phyloP scores from a whole-genome alignment of 1,284 basidiomycete genomes.

The Coriolopsis trogii region DNA sequence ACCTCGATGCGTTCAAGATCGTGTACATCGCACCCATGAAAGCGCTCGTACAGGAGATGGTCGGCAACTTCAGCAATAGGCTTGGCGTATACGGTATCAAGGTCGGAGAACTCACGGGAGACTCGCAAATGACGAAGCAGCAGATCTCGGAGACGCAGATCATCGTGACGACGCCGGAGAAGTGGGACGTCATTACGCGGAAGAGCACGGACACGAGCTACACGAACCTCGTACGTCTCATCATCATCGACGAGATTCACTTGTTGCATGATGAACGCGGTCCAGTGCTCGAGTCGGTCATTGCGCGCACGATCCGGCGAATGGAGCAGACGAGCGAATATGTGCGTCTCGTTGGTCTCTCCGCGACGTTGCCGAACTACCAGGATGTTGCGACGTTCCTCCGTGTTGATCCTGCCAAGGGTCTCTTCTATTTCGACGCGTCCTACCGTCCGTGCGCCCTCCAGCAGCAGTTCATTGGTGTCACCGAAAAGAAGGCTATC shows the following conservation, averaged over 20 bases:
- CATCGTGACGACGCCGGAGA: slow-evolving; percentile 99
- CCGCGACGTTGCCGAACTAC: slow-evolving; percentile 97
- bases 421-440: slow-evolving; percentile 97
- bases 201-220: slow-evolving; percentile 98
- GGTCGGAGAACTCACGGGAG: slow-evolving; percentile 96
- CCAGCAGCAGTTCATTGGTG: slow-evolving; percentile 96
- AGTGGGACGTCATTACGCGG: slow-evolving; percentile 99
- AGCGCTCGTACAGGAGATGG: slow-evolving; percentile 96
- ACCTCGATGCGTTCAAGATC: slow-evolving; percentile 93
- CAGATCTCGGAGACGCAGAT: slow-evolving; percentile 98
- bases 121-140: slow-evolving; percentile 97
- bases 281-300: slow-evolving; percentile 92
- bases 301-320: slow-evolving; percentile 89
- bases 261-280: slow-evolving; percentile 98
- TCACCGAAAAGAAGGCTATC: slow-evolving; percentile 99
- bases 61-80: slow-evolving; percentile 89
- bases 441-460: slow-evolving; percentile 93
- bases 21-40: slow-evolving; percentile 99
- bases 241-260: slow-evolving; percentile 99
- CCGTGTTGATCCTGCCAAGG: slow-evolving; percentile 90
- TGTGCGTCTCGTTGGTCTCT: slow-evolving; percentile 93
- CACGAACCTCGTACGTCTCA: slow-evolving; percentile 94
- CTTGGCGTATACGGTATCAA: slow-evolving; percentile 84
- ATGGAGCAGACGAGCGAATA: slow-evolving; percentile 96
- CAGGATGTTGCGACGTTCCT: slow-evolving; percentile 99